Percentiles rank a stretch among this genome's conserved stretches.
These are phyloP conservation scores for Ogataea parapolymorpha DNA, from an alignment of 805 yeast genomes.

Conservation along the genomic window DNA sequence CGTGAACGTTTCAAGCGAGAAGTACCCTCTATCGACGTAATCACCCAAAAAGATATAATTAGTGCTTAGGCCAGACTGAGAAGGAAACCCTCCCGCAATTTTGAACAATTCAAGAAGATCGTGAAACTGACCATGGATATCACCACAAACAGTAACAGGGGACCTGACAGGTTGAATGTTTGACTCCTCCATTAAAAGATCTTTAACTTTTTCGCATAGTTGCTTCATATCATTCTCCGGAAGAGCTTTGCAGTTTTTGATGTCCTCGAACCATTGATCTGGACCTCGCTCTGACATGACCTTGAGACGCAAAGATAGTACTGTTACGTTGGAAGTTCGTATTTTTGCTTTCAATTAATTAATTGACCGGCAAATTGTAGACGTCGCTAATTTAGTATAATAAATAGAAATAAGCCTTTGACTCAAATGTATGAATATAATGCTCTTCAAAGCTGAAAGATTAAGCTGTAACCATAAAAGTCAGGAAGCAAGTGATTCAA, in stretches of 20 bases:
- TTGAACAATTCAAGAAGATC: slow-evolving; percentile 87
- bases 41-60: slow-evolving; percentile 90
- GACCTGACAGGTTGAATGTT: slow-evolving; percentile 91
- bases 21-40: slow-evolving; percentile 97
- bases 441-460: no score
- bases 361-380: no score
- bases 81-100: slow-evolving; percentile 90
- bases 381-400: no score
- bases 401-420: no score
- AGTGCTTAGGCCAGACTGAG: slow-evolving; percentile 41
- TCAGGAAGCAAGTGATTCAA: no score
- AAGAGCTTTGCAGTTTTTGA: slow-evolving; percentile 82
- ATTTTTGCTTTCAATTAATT: no score
- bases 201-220: slow-evolving; percentile 92
- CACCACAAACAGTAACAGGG: slow-evolving; percentile 96
- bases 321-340: no score
- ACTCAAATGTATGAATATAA: no score
- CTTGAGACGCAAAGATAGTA: not conserved
- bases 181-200: slow-evolving; percentile 91
- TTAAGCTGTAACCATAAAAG: no score
- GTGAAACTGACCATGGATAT: slow-evolving; percentile 97
- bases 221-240: slow-evolving; percentile 95
- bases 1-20: slow-evolving; percentile 90
- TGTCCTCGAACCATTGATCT: slow-evolving; percentile 93
- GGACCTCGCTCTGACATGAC: slow-evolving; percentile 76